Conservation (phyloP, 768 basidiomycete species). For the Mycena venus region DNA sequence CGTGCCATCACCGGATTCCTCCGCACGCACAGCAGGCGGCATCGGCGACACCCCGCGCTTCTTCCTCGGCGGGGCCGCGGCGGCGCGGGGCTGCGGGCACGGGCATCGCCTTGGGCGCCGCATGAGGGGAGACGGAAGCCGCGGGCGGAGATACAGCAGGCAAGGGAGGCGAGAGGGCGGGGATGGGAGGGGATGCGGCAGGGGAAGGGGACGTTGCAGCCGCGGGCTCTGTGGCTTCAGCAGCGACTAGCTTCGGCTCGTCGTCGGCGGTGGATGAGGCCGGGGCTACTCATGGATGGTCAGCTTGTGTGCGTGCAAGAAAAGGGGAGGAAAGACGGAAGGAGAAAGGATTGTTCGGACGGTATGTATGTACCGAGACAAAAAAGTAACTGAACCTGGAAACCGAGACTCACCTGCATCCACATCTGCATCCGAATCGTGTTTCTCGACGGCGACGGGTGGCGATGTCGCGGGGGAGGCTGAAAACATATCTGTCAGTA, state of each 20-base stretch:
- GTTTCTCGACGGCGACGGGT: background rate
- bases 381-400: background rate
- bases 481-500: background rate
- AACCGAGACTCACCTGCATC: background rate
- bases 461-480: background rate
- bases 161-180: background rate
- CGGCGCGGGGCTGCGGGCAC: slow-evolving; percentile 81
- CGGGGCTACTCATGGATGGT: too few species aligned
- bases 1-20: too few species aligned
- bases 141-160: background rate
- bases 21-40: slow-evolving; percentile 29
- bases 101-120: slow-evolving; percentile 65
- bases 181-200: background rate
- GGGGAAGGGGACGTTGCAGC: too few species aligned
- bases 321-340: too few species aligned
- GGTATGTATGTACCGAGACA: too few species aligned
- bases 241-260: too few species aligned
- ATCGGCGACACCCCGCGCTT: slow-evolving; percentile 69
- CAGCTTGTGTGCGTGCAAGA: too few species aligned
- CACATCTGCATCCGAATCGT: background rate
- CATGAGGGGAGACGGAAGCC: background rate
- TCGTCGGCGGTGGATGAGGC: too few species aligned
- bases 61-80: slow-evolving; percentile 80
- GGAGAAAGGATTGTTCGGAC: too few species aligned
- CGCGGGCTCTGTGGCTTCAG: background rate